Percentiles rank a stretch among this genome's conserved stretches.
These are phyloP conservation scores for Leishmania guyanensis DNA, from an alignment of 208 protist genomes.

Conservation along the genomic window DNA sequence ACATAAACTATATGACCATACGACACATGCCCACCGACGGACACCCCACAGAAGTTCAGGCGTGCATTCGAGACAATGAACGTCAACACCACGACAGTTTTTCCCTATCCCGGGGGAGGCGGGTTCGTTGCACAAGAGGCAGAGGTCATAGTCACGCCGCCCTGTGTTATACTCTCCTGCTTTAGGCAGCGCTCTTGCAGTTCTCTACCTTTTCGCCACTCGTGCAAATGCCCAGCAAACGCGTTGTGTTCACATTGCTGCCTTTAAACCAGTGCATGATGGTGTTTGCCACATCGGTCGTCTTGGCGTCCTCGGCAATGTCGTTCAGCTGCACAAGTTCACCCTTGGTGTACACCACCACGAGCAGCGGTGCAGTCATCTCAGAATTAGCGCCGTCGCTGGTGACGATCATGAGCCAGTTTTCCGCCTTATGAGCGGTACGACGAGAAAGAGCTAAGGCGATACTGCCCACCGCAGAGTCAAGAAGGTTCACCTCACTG, in stretches of 20 bases:
- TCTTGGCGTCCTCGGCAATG: slow-evolving; percentile 23
- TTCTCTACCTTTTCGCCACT: slow-evolving; percentile 49
- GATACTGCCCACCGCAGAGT: slow-evolving; percentile 59
- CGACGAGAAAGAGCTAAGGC: slow-evolving; percentile 46
- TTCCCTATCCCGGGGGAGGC: no score
- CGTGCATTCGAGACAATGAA: background rate
- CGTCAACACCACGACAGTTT: background rate
- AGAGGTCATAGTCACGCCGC: background rate
- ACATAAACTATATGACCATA: background rate
- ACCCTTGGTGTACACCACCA: slow-evolving; percentile 60
- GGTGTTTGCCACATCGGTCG: slow-evolving; percentile 50
- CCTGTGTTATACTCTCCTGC: no score
- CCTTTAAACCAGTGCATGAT: slow-evolving; percentile 63
- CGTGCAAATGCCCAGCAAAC: slow-evolving; percentile 69
- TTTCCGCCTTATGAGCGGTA: slow-evolving; percentile 43
- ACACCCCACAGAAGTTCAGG: background rate
- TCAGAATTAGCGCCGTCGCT: slow-evolving; percentile 48
- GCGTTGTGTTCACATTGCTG: background rate
- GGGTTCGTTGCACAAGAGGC: background rate
- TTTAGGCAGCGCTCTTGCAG: slow-evolving; percentile 28
- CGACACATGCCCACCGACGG: background rate
- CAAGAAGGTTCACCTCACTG: slow-evolving; percentile 75
- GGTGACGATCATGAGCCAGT: slow-evolving; percentile 74
- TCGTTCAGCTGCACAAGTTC: slow-evolving; percentile 49
- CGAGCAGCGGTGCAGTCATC: slow-evolving; percentile 50